Conservation (phyloP, 352 stramenopile genomes). For the Phytophthora capsici region DNA sequence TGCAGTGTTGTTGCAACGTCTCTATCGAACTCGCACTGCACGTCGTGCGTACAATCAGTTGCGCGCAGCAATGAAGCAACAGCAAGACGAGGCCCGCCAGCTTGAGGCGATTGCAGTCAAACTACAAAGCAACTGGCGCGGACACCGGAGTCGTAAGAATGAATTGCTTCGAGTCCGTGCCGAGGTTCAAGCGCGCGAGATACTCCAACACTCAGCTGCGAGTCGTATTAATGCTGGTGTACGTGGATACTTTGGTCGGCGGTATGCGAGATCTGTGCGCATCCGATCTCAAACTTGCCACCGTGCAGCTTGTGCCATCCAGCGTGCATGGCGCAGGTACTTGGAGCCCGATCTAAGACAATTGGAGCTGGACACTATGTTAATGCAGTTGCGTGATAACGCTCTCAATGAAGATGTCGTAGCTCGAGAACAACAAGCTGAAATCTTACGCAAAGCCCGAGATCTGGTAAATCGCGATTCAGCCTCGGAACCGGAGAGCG, state of each 20-base stretch:
- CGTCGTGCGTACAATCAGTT: conserved; percentile 62
- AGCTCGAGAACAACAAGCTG: conserved; percentile 50
- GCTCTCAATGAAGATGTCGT: conserved; percentile 53
- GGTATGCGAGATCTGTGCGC: conserved; percentile 44
- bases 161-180: conserved; percentile 41
- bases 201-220: conserved; percentile 46
- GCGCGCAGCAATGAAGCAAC: conserved; percentile 47
- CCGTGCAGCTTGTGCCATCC: conserved; percentile 55
- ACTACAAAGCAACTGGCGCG: conserved; percentile 75
- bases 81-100: conserved; percentile 42
- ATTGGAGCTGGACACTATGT: conserved; percentile 57
- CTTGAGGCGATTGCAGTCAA: conserved; percentile 55
- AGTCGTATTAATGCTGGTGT: conserved; percentile 70
- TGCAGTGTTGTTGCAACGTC: conserved; percentile 59
- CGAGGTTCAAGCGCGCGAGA: conserved; percentile 41
- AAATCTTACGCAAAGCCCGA: conserved; percentile 55
- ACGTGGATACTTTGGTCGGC: conserved; percentile 67
- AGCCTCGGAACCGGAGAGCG: conserved; percentile 73
- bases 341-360: conserved; percentile 49
- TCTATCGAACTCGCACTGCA: conserved; percentile 64
- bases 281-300: conserved; percentile 41
- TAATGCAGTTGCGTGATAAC: conserved; percentile 54
- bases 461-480: conserved; percentile 67
- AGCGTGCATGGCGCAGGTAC: conserved; percentile 57
- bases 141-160: conserved; percentile 42